phyloP scores from a whole-genome alignment of 83 land plant species.

The Diphasiastrum complanatum region DNA sequence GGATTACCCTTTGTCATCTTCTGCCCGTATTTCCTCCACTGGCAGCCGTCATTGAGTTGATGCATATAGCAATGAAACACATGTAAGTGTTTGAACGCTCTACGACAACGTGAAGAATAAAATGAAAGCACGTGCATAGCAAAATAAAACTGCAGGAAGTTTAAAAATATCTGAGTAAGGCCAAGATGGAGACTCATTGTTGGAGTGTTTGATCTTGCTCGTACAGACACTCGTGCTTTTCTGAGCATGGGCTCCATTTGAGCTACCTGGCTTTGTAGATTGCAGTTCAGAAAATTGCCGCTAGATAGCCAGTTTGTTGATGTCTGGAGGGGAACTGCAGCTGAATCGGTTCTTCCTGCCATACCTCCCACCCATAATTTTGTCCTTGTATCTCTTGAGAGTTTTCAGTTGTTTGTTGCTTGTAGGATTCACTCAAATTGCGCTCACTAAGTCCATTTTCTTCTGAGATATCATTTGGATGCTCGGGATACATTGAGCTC shows the following conservation, averaged over 20 bases:
- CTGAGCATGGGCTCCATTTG: conserved; percentile 11
- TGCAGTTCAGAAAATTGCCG: not conserved
- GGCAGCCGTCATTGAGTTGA: conserved; percentile 81
- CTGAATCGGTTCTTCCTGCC: too few relatives aligned
- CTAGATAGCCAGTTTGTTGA: conserved; percentile 2
- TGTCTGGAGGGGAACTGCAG: conserved; percentile 32
- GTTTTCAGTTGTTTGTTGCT: too few relatives aligned
- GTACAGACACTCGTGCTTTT: conserved; percentile 30
- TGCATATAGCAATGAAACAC: not conserved
- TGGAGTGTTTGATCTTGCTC: conserved; percentile 34
- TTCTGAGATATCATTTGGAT: too few relatives aligned
- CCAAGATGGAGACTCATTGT: conserved; percentile 27
- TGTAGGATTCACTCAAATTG: too few relatives aligned
- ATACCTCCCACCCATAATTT: too few relatives aligned
- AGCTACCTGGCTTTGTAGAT: not conserved
- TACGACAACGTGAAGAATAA: conserved; percentile 9
- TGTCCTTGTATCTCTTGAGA: too few relatives aligned
- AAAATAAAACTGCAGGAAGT: not conserved
- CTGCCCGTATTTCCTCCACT: conserved; percentile 86
- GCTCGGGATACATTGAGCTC: too few relatives aligned
- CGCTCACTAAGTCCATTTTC: too few relatives aligned
- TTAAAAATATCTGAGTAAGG: conserved; percentile 18
- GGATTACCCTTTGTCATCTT: conserved; percentile 80
- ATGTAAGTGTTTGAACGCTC: not conserved
- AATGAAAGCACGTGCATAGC: conserved; percentile 27